Conservation (phyloP, 805 yeast genomes). For the Starmerella floris region DNA sequence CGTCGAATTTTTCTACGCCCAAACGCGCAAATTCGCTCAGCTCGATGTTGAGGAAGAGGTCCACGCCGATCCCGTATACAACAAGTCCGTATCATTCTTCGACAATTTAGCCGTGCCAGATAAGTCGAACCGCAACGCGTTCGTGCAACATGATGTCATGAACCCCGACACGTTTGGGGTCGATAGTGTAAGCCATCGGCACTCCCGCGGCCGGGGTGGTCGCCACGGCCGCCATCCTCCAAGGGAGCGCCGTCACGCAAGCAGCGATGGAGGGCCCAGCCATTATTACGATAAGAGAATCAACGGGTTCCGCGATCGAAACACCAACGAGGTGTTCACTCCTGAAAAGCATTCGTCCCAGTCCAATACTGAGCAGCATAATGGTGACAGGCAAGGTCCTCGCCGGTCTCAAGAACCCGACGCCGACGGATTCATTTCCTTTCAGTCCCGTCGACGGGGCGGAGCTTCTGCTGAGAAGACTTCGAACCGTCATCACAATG, state of each 20-base stretch:
- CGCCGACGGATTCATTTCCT: no score
- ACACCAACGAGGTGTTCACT: neutral
- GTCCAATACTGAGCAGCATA: no score
- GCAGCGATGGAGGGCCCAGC: neutral
- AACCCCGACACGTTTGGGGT: slow-evolving; percentile 80
- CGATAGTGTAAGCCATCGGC: slow-evolving; percentile 22
- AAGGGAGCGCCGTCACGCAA: neutral
- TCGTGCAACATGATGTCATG: slow-evolving; percentile 61
- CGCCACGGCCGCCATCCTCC: neutral
- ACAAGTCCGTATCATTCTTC: slow-evolving; percentile 75
- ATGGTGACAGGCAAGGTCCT: no score
- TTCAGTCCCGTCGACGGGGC: no score
- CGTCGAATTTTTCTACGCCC: slow-evolving; percentile 17
- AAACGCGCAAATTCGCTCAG: slow-evolving; percentile 12
- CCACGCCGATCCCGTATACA: slow-evolving; percentile 36
- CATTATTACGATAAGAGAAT: neutral
- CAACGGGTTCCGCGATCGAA: neutral
- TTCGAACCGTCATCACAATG: no score
- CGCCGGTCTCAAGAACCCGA: no score
- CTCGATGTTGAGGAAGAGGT: slow-evolving; percentile 15
- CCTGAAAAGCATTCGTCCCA: no score
- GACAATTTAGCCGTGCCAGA: slow-evolving; percentile 65
- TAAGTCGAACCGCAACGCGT: slow-evolving; percentile 29
- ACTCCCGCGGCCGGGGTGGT: slow-evolving; percentile 1
- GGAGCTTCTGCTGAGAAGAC: no score